These are phyloP conservation scores for Carex cristatella DNA, from an alignment of 176 grass and related monocot species.

Conservation along the genomic window DNA sequence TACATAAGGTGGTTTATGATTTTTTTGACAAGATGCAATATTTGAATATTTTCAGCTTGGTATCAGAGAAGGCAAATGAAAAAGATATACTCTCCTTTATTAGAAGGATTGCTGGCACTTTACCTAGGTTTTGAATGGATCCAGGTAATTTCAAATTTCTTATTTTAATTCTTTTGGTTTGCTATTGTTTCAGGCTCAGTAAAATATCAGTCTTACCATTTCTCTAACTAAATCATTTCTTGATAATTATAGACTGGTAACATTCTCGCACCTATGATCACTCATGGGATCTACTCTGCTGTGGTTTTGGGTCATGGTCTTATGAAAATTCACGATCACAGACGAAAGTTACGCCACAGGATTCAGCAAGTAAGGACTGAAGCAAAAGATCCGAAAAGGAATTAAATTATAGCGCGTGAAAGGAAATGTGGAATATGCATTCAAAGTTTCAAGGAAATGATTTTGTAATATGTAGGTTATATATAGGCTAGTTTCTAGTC, in stretches of 20 bases:
- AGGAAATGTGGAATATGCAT: not conserved
- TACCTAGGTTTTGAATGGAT: conserved; percentile 97
- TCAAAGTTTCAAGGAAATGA: not conserved
- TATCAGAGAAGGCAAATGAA: conserved; percentile 85
- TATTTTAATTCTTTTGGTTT: not conserved
- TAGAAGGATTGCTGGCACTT: conserved; percentile 88
- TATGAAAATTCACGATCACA: conserved; percentile 90
- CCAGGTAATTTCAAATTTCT: conserved; percentile 32
- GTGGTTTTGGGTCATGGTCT: conserved; percentile 88
- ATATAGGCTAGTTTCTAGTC: not conserved
- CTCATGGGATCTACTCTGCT: conserved; percentile 91
- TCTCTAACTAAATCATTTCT: not conserved
- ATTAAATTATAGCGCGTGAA: not conserved
- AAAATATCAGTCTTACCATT: not conserved
- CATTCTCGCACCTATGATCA: conserved; percentile 86
- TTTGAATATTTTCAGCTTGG: conserved; percentile 49
- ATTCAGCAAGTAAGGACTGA: conserved; percentile 53
- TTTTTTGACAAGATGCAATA: not conserved
- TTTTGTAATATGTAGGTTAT: conserved; percentile 14
- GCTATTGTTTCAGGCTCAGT: not conserved
- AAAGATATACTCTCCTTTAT: conserved; percentile 95
- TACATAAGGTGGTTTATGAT: no score
- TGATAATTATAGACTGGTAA: conserved; percentile 57
- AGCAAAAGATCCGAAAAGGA: conserved; percentile 21
- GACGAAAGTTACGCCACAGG: conserved; percentile 56